Conservation (phyloP, 2,329 filamentous ascomycete genomes). For the Harringtonia aguacate region DNA sequence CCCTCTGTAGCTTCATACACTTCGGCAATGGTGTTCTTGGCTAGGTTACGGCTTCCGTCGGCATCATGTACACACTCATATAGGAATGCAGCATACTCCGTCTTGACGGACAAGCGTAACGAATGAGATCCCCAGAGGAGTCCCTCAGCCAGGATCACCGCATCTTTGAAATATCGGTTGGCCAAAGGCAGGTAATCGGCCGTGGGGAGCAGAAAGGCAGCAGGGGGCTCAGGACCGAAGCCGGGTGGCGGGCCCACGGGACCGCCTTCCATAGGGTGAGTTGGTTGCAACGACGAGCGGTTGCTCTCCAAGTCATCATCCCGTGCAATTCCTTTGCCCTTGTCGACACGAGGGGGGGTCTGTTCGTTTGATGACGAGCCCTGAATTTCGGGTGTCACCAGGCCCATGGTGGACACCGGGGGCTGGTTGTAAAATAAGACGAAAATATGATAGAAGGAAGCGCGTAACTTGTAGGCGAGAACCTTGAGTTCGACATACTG, state of each 20-base stretch:
- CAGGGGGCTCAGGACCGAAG: constrained; percentile 38
- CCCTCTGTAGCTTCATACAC: constrained; percentile 87
- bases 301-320: constrained; percentile 25
- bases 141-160: constrained; percentile 60
- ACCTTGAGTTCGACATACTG: constrained; percentile 78
- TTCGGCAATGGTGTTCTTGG: constrained; percentile 74
- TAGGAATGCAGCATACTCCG: constrained; percentile 86
- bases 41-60: constrained; percentile 63
- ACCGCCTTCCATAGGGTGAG: constrained; percentile 43
- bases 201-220: constrained; percentile 70
- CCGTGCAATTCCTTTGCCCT: constrained; percentile 38
- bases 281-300: constrained; percentile 33
- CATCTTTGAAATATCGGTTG: constrained; percentile 69
- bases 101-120: constrained; percentile 76
- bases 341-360: constrained; percentile 27
- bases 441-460: constrained; percentile 94
- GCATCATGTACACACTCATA: constrained; percentile 86
- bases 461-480: constrained; percentile 80
- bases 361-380: constrained; percentile 19
- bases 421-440: constrained; percentile 93
- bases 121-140: constrained; percentile 83
- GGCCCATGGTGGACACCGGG: constrained; percentile 52
- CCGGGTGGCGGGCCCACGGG: constrained; percentile 47
- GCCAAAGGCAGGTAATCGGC: constrained; percentile 77
- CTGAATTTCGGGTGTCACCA: constrained; percentile 35